Base-by-base conservation (phyloP, 2,329 filamentous ascomycete species). In the Xylaria polymorpha region DNA sequence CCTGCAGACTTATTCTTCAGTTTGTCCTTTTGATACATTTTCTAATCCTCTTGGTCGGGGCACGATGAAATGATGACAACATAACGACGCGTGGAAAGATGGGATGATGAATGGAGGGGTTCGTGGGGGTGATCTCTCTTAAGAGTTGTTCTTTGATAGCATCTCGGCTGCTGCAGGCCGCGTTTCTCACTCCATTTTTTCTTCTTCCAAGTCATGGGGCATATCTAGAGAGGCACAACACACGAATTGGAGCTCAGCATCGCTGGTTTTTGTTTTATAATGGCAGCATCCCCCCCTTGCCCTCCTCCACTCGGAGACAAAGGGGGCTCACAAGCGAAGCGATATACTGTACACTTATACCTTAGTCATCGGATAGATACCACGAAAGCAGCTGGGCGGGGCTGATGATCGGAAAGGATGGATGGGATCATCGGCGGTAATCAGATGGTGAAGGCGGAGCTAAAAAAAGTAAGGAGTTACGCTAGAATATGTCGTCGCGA, bases 331-430 rank as follows among this genome's bases (percentile, higher is more conserved):
- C 58, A 60, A 60, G 56, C 66, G 39, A 64, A 61, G 57, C 68
- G 61, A 62, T 69, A 61, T 51, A 70, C 48, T 72, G 66, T 72
- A 68, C 43, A 69, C 61, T 66, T 67, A 46, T 59, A 64, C 35
- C 57, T 63, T 60, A 66, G 50, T 62, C 63, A 71, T 71, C 61
- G 61, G 48, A 72, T 72, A 70, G 71, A 72, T 69, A 71, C 64
- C 65, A 58, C 60, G 50, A 44, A 50, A 56, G 41, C 58, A 63
- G 57, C 53, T 59, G 44, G 59, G 58, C 25, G 60, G 57, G 57
- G 65, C n/a, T 25, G 51, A 50, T 57, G 62, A 55, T 70, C 44
- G 8, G 66, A 67, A 71, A 65, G 22, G 57, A 59, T 67, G 66
- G 70, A 51, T 51, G 67, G 57, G 41, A 69, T 67, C 50, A 64